Conservation (phyloP, 495 filamentous ascomycete species). For the Lepidopterella palustris region DNA sequence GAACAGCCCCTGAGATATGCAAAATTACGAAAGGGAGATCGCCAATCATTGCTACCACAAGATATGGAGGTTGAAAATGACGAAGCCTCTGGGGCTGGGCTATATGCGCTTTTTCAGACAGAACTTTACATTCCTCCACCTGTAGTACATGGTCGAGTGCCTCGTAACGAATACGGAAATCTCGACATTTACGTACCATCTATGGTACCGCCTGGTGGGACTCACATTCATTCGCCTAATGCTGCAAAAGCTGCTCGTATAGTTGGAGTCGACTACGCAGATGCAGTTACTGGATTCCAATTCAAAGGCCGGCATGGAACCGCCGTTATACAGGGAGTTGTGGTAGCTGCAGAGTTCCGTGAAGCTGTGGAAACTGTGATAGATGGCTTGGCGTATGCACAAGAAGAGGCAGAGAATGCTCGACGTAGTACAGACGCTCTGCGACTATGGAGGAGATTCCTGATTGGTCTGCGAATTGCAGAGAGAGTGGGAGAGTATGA, state of each 20-base stretch:
- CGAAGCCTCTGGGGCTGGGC: slow-evolving; percentile 40
- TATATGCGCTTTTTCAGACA: slow-evolving; percentile 76
- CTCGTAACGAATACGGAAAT: slow-evolving; percentile 83
- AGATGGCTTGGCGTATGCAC: slow-evolving; percentile 54
- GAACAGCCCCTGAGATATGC: slow-evolving; percentile 72
- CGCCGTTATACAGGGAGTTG: slow-evolving; percentile 65
- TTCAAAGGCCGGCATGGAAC: slow-evolving; percentile 79
- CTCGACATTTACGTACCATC: slow-evolving; percentile 85
- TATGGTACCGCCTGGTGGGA: slow-evolving; percentile 82
- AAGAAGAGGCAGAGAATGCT: slow-evolving; percentile 51
- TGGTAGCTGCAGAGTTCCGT: slow-evolving; percentile 62
- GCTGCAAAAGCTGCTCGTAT: slow-evolving; percentile 68
- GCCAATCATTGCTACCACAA: slow-evolving; percentile 7
- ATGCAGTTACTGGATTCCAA: slow-evolving; percentile 83
- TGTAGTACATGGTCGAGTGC: slow-evolving; percentile 66
- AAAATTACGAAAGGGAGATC: slow-evolving; percentile 37
- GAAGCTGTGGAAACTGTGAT: slow-evolving; percentile 68
- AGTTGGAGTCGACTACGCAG: slow-evolving; percentile 77
- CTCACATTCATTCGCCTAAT: slow-evolving; percentile 60
- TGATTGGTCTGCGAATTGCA: slow-evolving; percentile 68
- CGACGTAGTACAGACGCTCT: slow-evolving; percentile 52
- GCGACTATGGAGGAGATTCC: slow-evolving; percentile 67
- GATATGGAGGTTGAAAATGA: slow-evolving; percentile 29
- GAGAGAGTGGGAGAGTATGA: slow-evolving; percentile 65
- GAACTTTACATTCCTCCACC: slow-evolving; percentile 66